phyloP scores from a whole-genome alignment of 1,284 basidiomycete genomes.

The Apiotrichum laibachii region DNA sequence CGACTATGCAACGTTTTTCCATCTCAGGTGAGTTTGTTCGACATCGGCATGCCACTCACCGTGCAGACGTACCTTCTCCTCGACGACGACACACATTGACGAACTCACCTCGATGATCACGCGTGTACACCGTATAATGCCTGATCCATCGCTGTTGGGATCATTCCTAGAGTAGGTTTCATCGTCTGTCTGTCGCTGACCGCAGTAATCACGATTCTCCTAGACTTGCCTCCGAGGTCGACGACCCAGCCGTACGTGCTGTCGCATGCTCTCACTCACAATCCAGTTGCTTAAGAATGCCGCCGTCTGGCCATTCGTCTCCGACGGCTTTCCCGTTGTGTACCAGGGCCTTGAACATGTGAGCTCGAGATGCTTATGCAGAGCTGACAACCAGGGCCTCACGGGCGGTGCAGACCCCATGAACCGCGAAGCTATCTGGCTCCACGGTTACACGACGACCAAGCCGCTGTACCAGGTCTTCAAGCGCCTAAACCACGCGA shows the following conservation, averaged over 20 bases:
- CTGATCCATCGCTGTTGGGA: constrained; percentile 50
- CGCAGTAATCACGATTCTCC: constrained; percentile 53
- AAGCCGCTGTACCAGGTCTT: constrained; percentile 58
- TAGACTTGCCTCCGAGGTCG: constrained; percentile 43
- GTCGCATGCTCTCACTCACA: not conserved
- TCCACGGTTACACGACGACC: constrained; percentile 52
- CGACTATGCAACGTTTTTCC: constrained; percentile 59
- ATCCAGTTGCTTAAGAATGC: constrained; percentile 52
- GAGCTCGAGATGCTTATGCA: constrained; percentile 2
- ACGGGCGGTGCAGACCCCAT: constrained; percentile 52
- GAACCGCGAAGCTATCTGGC: constrained; percentile 52
- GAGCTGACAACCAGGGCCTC: constrained; percentile 50
- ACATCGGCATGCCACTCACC: not conserved
- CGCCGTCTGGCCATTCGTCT: constrained; percentile 52
- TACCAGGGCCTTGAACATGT: constrained; percentile 60
- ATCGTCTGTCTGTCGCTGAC: not conserved
- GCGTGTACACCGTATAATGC: constrained; percentile 35
- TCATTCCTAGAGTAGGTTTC: constrained; percentile 51
- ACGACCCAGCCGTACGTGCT: constrained; percentile 38
- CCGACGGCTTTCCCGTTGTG: constrained; percentile 59
- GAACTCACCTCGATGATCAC: constrained; percentile 44
- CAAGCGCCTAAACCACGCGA: constrained; percentile 60
- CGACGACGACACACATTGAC: constrained; percentile 22
- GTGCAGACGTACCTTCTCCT: constrained; percentile 43
- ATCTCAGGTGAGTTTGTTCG: constrained; percentile 35